A percentile compares a stretch with the other conserved stretches of the same genome.
Evolutionary conservation across 805 yeast genomes (phyloP).

Genomic region (Ogataea paraovalis): DNA sequence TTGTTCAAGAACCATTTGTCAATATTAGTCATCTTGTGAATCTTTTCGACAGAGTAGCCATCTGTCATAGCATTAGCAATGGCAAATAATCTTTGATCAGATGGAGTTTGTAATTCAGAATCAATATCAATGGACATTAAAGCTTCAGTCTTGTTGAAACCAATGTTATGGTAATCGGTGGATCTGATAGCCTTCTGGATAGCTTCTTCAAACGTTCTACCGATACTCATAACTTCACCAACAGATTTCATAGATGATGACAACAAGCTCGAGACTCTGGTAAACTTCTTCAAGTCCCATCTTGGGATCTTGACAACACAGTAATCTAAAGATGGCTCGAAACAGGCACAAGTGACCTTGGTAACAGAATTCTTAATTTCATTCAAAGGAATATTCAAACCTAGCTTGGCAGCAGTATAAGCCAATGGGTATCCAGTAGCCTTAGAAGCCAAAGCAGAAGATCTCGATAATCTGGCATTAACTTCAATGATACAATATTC

Average conservation of each 20-base stretch:
- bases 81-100: slow-evolving; percentile 96
- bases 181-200: slow-evolving; percentile 97
- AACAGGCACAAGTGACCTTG: slow-evolving; percentile 91
- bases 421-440: slow-evolving; percentile 99
- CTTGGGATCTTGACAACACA: slow-evolving; percentile 96
- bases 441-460: slow-evolving; percentile 96
- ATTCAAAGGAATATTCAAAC: slow-evolving; percentile 89
- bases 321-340: slow-evolving; percentile 95
- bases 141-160: slow-evolving; percentile 82
- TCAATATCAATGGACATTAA: slow-evolving; percentile 91
- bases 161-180: slow-evolving; percentile 92
- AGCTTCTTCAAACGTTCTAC: slow-evolving; percentile 95
- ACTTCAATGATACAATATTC: slow-evolving; percentile 97
- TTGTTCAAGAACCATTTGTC: slow-evolving; percentile 97
- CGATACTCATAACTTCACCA: slow-evolving; percentile 99
- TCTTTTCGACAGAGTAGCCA: slow-evolving; percentile 88
- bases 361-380: slow-evolving; percentile 96
- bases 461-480: slow-evolving; percentile 93
- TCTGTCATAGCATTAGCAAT: slow-evolving; percentile 89
- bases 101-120: slow-evolving; percentile 88
- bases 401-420: slow-evolving; percentile 97
- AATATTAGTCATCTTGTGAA: slow-evolving; percentile 85
- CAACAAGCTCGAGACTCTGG: slow-evolving; percentile 88
- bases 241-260: slow-evolving; percentile 97
- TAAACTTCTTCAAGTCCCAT: slow-evolving; percentile 95